Base-by-base conservation (phyloP, 2,329 filamentous ascomycete species). In the Hortaea sp. region DNA sequence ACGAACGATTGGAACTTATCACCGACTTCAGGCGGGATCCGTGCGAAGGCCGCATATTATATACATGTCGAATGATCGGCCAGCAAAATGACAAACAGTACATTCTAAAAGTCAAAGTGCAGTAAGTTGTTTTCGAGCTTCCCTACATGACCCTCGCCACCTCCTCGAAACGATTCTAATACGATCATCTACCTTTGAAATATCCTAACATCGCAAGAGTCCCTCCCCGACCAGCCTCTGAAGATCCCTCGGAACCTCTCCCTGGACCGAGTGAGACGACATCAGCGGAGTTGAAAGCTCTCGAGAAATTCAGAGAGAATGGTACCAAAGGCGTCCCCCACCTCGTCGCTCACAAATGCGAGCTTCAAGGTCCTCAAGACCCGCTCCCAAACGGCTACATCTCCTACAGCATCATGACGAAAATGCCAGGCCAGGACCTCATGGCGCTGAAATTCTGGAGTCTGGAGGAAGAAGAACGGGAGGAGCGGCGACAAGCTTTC, bases 11-110 rank as follows among this genome's bases (percentile, higher is more conserved):
- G 1, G 42, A 47, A 38, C 43, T 54, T 7, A 62, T 63, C 12
- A 63, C 60, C 39, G 58, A 63, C 46, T 63, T 59, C 44, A 54
- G 60, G 28, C 55, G 59, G 39, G 58, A 60, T 44, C 57, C 60
- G 32, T 50, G 47, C 34, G 60, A 62, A 45, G 55, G 56, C 27
- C 49, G 60, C 12, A 56, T 62, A 38, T 43, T 63, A 29, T 63
- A 55, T 35, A 48, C 55, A 10, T 63, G 59, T 38, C 46, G 50
- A 7, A 50, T 7, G 31, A 38, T 39, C 11, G 10, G 27, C 10
- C 29, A 42, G 10, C 9, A 10, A 28, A 42, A 28, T 42, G 43
- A 41, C 28, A 6, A 53, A 1, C 34, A 53, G 1, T 44, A 51
- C 5, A 50, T 63, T n/a, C 44, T 63, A 27, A 62, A 63, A 48